Evolutionary conservation across 768 basidiomycete genomes (phyloP).

Genomic region (Agaricus sinodeliciosus): DNA sequence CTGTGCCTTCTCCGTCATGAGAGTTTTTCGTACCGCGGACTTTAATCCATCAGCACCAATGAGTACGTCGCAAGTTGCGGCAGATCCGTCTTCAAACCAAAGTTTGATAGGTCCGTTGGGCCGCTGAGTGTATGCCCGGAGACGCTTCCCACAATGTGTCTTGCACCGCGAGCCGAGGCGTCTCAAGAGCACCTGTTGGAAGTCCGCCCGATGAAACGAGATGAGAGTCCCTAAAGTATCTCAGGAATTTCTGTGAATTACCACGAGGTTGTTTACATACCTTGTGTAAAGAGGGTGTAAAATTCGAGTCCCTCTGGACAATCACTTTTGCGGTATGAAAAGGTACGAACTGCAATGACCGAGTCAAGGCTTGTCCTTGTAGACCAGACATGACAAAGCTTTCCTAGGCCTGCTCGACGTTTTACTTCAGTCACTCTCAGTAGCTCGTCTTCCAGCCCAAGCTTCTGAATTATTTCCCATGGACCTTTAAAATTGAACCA

Average conservation of each 20-base stretch:
- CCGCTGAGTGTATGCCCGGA: slow-evolving; percentile 47
- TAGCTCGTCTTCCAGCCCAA: slow-evolving; percentile 41
- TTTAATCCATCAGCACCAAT: slow-evolving; percentile 67
- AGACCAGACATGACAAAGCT: neutral
- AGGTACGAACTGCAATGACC: slow-evolving; percentile 34
- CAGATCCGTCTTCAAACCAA: slow-evolving; percentile 56
- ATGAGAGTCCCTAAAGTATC: slow-evolving; percentile 38
- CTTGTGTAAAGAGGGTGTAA: slow-evolving; percentile 48
- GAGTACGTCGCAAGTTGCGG: slow-evolving; percentile 56
- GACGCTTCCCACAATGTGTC: slow-evolving; percentile 49
- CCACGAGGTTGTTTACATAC: slow-evolving; percentile 24
- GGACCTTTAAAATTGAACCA: slow-evolving; percentile 25
- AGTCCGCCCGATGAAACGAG: slow-evolving; percentile 60
- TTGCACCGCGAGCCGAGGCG: slow-evolving; percentile 39
- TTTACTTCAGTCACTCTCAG: slow-evolving; percentile 30
- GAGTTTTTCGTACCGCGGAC: slow-evolving; percentile 40
- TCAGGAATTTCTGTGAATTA: slow-evolving; percentile 10
- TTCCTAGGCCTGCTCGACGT: slow-evolving; percentile 36
- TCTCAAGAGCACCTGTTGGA: slow-evolving; percentile 51
- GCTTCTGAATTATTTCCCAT: slow-evolving; percentile 40
- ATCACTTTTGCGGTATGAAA: slow-evolving; percentile 59
- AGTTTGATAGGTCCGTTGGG: slow-evolving; percentile 37
- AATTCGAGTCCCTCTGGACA: slow-evolving; percentile 47
- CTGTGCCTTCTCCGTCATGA: slow-evolving; percentile 32
- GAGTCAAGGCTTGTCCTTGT: neutral